Evolutionary conservation across 169 alveolate species (phyloP).

Genomic region (Sarcocystis neurona): DNA sequence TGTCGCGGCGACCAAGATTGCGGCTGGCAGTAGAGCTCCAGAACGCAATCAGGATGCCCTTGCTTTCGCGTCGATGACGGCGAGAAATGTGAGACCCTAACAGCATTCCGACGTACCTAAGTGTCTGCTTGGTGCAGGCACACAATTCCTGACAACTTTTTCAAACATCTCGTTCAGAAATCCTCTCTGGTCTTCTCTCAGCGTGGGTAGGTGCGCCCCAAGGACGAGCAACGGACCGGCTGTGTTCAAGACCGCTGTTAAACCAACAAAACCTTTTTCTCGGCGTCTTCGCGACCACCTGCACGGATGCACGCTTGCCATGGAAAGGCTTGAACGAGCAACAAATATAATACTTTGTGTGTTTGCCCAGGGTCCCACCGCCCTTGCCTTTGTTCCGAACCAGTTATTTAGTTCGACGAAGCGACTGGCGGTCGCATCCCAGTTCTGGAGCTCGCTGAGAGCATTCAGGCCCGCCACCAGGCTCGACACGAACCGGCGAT

Average conservation of each 20-base stretch:
- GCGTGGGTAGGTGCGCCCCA: constrained; percentile 9
- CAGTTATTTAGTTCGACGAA: not conserved
- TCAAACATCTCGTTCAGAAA: not conserved
- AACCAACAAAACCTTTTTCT: not conserved
- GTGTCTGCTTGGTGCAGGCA: not conserved
- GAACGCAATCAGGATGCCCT: too few relatives aligned
- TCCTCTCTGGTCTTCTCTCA: not conserved
- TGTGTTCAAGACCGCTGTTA: not conserved
- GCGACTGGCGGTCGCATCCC: not conserved
- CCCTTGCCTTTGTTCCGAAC: not conserved
- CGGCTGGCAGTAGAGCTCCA: too few relatives aligned
- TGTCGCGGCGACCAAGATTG: too few relatives aligned
- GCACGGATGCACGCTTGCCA: not conserved
- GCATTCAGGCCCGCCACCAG: constrained; percentile 1
- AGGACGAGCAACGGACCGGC: not conserved
- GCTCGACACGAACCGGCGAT: not conserved
- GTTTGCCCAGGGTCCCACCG: not conserved
- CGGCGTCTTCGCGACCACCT: not conserved
- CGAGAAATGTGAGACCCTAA: too few relatives aligned
- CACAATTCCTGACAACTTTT: not conserved
- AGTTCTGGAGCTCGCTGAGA: not conserved
- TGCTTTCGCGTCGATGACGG: too few relatives aligned
- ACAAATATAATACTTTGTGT: not conserved
- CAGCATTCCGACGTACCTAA: not conserved
- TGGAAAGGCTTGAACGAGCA: not conserved